phyloP scores from a whole-genome alignment of 768 basidiomycete species.

The Naganishia kalamii region DNA sequence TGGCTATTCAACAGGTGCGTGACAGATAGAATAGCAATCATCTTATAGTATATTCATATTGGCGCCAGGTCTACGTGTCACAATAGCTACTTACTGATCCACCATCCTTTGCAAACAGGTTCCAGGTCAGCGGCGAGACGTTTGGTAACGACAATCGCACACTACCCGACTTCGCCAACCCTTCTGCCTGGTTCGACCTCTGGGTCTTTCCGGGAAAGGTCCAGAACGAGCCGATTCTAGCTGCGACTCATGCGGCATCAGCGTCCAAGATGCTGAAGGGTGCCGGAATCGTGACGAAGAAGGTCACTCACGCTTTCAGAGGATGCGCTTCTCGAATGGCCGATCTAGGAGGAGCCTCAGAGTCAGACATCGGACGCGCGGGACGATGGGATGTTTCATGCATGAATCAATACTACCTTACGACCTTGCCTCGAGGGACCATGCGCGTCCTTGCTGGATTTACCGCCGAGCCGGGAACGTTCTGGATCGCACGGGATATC shows the following conservation, averaged over 20 bases:
- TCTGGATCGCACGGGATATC: too few species aligned
- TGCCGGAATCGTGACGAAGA: neutral
- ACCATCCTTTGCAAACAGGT: neutral
- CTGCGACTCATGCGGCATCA: neutral
- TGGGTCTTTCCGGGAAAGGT: neutral
- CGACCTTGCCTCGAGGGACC: too few species aligned
- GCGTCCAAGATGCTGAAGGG: neutral
- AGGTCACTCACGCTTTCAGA: neutral
- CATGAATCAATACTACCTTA: too few species aligned
- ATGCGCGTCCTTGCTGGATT: too few species aligned
- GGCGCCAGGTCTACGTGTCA: neutral
- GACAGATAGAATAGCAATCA: neutral
- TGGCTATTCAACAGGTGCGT: neutral
- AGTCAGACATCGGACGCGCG: too few species aligned
- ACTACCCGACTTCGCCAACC: neutral
- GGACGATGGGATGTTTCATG: too few species aligned
- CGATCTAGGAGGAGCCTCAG: neutral
- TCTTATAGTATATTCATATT: neutral
- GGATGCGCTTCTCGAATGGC: neutral
- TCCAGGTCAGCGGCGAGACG: neutral
- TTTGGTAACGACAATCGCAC: neutral
- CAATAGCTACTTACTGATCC: neutral
- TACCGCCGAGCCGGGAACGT: too few species aligned
- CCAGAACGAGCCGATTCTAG: neutral
- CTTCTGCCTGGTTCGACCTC: neutral